Base-by-base conservation (phyloP, 768 basidiomycete species). In the Tephrocybe sp. region DNA sequence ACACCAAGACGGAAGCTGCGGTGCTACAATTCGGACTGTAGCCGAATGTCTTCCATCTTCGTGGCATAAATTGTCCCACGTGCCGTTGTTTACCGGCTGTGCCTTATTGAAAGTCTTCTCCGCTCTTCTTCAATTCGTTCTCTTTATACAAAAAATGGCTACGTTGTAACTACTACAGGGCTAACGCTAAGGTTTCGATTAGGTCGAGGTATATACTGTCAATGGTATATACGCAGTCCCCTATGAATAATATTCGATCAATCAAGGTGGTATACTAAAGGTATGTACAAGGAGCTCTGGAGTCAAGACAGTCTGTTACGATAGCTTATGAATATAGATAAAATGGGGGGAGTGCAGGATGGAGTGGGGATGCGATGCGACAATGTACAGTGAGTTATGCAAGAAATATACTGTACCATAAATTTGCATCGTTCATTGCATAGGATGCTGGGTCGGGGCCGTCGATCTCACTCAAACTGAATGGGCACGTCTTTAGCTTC, bases 401-500 rank as follows among this genome's bases (percentile, higher is more conserved):
- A 49, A 33, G 19, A 49, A 20, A 26, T 26, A 4, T 26, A 26
- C 26, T 26, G 3, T 26, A 26, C 26, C 26, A 26, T 26, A 7
- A 26, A 3, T 26, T 26, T 26, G n/a, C n/a, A n/a, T n/a, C n/a
- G n/a, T n/a, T n/a, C n/a, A n/a, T n/a, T n/a, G n/a, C n/a, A n/a
- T n/a, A n/a, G n/a, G n/a, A n/a, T n/a, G n/a, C n/a, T n/a, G n/a
- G n/a, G n/a, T 47, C 19, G 34, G 43, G 26, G 26, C 36, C 26
- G 26, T 26, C 3, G 7, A 26, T 3, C 26, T 26, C 7, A 26
- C 26, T 26, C 26, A 26, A 65, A 78, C 67, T 61, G 70, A 63
- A 85, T 73, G 52, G 68, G 62, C 45, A 86, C 73, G 39, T 76
- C 72, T 70, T 80, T 72, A 42, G 73, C 70, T 52, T 82, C 74